A percentile compares a stretch with the other conserved stretches of the same genome.
Evolutionary conservation across 345 rosid species (phyloP).

Genomic region (Moricandia arvensis): DNA sequence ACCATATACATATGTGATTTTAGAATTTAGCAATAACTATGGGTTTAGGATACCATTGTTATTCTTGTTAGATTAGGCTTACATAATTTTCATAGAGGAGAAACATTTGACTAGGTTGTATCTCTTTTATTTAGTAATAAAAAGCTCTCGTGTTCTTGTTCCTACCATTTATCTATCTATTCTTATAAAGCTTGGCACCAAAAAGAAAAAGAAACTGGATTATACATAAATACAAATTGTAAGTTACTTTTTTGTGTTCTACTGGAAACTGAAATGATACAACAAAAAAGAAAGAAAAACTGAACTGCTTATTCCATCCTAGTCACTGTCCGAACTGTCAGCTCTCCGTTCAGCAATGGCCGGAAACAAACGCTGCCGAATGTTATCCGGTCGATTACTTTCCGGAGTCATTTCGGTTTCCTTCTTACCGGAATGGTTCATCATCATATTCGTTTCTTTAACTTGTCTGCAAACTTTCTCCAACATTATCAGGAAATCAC

Average conservation of each 20-base stretch:
- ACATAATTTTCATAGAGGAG: conserved; percentile 20
- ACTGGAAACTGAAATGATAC: neutral
- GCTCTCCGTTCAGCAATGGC: conserved; percentile 56
- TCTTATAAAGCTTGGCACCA: neutral
- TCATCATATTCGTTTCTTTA: conserved; percentile 33
- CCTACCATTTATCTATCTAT: neutral
- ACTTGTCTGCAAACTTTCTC: conserved; percentile 75
- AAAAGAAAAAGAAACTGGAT: neutral
- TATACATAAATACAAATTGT: neutral
- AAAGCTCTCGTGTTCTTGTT: conserved; percentile 18
- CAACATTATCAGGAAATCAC: conserved; percentile 76
- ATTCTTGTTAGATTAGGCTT: conserved; percentile 32
- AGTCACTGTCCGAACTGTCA: conserved; percentile 43
- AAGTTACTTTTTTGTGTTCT: neutral
- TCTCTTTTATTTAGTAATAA: conserved; percentile 11
- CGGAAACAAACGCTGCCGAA: conserved; percentile 56
- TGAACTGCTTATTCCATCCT: neutral
- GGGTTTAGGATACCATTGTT: conserved; percentile 32
- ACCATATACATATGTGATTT: conserved; percentile 29
- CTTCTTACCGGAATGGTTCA: conserved; percentile 35
- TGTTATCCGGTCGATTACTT: conserved; percentile 44
- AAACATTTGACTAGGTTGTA: conserved; percentile 23
- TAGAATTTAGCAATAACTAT: conserved; percentile 19
- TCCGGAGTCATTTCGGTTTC: conserved; percentile 37
- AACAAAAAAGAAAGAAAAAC: neutral